phyloP scores from a whole-genome alignment of 441 rosid genomes.

The Gossypium trilobum region DNA sequence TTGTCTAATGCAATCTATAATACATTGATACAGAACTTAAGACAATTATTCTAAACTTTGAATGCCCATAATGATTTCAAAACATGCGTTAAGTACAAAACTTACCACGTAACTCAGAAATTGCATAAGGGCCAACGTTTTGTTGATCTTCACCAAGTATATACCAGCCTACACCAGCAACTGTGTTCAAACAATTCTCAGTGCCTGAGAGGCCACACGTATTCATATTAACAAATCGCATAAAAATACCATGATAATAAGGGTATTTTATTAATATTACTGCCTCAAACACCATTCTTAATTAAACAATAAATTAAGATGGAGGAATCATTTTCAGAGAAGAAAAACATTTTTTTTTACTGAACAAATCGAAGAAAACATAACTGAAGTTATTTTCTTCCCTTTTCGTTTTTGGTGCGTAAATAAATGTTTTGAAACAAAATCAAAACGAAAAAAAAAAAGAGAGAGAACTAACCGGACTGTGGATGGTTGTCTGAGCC shows the following conservation, averaged over 20 bases:
- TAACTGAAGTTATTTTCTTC: background rate
- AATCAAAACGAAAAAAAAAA: background rate
- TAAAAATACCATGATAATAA: background rate
- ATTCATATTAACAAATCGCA: background rate
- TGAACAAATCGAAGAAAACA: background rate
- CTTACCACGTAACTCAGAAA: constrained; percentile 51
- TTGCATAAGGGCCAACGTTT: constrained; percentile 41
- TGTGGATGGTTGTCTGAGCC: constrained; percentile 1
- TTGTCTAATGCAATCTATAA: constrained; percentile 6
- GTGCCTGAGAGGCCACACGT: constrained; percentile 11
- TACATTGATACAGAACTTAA: background rate
- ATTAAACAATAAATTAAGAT: background rate
- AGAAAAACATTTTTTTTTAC: background rate
- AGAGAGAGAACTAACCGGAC: background rate
- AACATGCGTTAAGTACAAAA: background rate
- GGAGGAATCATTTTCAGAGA: background rate
- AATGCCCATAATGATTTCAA: background rate
- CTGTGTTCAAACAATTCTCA: constrained; percentile 11
- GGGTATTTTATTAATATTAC: background rate
- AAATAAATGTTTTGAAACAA: background rate
- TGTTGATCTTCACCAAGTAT: constrained; percentile 47
- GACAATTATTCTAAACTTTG: background rate
- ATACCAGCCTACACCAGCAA: constrained; percentile 47
- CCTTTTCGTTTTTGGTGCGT: background rate
- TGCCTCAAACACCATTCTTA: background rate